Base-by-base conservation (phyloP, 805 yeast species). In the Jamesozyma gamospora region DNA sequence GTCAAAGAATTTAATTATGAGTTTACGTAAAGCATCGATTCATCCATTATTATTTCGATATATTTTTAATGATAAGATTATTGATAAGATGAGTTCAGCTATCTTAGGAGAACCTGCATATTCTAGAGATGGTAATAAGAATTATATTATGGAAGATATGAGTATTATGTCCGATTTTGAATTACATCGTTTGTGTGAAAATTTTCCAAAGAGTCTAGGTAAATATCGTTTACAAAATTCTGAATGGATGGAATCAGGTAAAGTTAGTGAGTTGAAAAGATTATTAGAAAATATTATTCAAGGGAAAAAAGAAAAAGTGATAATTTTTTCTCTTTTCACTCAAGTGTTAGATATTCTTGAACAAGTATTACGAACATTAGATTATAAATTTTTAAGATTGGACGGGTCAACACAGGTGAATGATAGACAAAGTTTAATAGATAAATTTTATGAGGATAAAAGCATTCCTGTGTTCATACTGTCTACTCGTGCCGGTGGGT, bases 401-500 rank as follows among this genome's bases (percentile, higher is more conserved):
- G 99, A 92, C 56, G 99, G 99, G n/a, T 72, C 72, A 42, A 92
- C 99, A 0, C 71, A 88, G 12, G 98, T 92, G 40, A 96, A 92
- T 46, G 79, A 83, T 21, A 75, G 99, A 56, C 98, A 92, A 61
- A 85, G 82, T 42, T 65, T 90, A 49, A 90, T 92, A 50, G 98
- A 92, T 64, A 76, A 75, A 49, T 92, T 83, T 56, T 81, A 86
- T 53, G 87, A 83, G 27, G 94, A 87, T 45, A 72, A 74, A 0
- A 69, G 76, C 4, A 84, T 92, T 47, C 90, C 94, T 0, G 81
- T 92, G 3, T 90, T 92, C 53, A 67, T 92, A 36, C 66, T 92
- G 33, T 85, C 96, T 10, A 92, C 99, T 3, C 86, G 85, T 57
- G 97, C 98, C 1, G 99, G 99, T 56, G 99, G 99, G 1, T 92